Conservation (phyloP, 2,329 filamentous ascomycete genomes). For the Fusarium piperis region DNA sequence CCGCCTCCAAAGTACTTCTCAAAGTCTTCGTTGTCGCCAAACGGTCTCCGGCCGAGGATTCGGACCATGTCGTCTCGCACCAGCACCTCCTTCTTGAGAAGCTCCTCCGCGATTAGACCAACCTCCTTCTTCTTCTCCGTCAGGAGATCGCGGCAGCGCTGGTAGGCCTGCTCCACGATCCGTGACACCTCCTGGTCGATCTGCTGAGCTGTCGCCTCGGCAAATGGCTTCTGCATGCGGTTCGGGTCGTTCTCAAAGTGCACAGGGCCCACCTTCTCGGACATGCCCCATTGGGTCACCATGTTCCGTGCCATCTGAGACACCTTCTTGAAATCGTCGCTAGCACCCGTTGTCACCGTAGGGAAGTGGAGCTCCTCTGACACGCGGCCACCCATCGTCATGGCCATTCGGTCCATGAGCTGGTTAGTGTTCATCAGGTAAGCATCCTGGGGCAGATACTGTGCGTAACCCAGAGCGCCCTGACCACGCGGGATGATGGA, state of each 20-base stretch:
- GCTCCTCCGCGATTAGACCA: constrained; percentile 89
- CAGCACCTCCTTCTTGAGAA: constrained; percentile 91
- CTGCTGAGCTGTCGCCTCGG: constrained; percentile 88
- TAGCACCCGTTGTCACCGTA: constrained; percentile 93
- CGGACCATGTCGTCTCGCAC: constrained; percentile 92
- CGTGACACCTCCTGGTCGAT: constrained; percentile 93
- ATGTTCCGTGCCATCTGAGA: constrained; percentile 95
- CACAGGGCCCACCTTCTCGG: constrained; percentile 88
- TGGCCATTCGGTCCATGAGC: constrained; percentile 99
- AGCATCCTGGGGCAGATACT: constrained; percentile 93
- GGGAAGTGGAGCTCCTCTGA: constrained; percentile 97
- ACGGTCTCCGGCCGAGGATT: constrained; percentile 84
- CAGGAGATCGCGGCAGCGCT: constrained; percentile 86
- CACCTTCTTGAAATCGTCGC: constrained; percentile 98
- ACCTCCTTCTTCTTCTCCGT: constrained; percentile 88
- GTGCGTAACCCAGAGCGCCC: constrained; percentile 92
- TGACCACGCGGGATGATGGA: constrained; percentile 97
- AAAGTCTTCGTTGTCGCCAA: constrained; percentile 86
- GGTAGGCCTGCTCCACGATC: constrained; percentile 92
- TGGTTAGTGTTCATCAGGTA: constrained; percentile 97
- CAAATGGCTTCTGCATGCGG: constrained; percentile 92
- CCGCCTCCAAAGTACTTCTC: constrained; percentile 87
- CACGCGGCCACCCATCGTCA: constrained; percentile 95
- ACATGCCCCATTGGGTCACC: constrained; percentile 99
- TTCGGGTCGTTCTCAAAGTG: constrained; percentile 88